Conservation (phyloP, 768 basidiomycete species). For the Tremella fuciformis region DNA sequence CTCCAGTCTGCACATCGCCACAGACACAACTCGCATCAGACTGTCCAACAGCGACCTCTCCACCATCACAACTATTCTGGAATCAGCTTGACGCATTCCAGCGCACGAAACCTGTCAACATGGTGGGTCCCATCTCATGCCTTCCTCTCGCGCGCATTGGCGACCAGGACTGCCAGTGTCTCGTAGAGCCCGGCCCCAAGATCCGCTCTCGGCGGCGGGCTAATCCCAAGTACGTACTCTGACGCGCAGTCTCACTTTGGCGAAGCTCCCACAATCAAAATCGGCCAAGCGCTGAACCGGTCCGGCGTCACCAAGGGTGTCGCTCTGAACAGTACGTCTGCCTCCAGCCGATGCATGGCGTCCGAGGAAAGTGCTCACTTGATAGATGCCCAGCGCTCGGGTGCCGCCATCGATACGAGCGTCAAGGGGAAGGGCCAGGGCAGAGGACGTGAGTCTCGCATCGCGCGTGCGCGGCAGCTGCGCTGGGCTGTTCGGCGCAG, state of each 20-base stretch:
- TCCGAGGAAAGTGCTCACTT: slow-evolving; percentile 2
- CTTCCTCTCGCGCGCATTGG: too few relatives aligned
- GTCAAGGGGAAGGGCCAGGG: slow-evolving; percentile 38
- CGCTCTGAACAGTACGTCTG: slow-evolving; percentile 35
- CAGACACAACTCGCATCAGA: too few relatives aligned
- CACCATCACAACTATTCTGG: too few relatives aligned
- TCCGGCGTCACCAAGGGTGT: slow-evolving; percentile 37
- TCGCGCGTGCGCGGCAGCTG: neutral
- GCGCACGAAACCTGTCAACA: too few relatives aligned
- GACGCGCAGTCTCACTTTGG: slow-evolving; percentile 39
- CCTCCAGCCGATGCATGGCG: neutral
- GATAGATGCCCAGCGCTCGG: slow-evolving; percentile 39
- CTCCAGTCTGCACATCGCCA: too few relatives aligned
- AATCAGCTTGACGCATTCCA: too few relatives aligned
- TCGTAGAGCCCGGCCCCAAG: too few relatives aligned
- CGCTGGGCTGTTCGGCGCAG: neutral
- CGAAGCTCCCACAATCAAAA: slow-evolving; percentile 31
- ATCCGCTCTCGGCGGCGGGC: too few relatives aligned
- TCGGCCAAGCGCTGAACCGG: slow-evolving; percentile 25
- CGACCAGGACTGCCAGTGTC: too few relatives aligned
- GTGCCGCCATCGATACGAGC: slow-evolving; percentile 38
- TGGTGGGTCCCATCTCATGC: too few relatives aligned
- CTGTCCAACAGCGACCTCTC: too few relatives aligned
- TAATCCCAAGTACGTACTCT: too few relatives aligned
- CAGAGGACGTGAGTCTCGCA: slow-evolving; percentile 41